Evolutionary conservation across 345 rosid species (phyloP), one percentile per base, ranked within the genome.

Genomic region (Salix purpurea): DNA sequence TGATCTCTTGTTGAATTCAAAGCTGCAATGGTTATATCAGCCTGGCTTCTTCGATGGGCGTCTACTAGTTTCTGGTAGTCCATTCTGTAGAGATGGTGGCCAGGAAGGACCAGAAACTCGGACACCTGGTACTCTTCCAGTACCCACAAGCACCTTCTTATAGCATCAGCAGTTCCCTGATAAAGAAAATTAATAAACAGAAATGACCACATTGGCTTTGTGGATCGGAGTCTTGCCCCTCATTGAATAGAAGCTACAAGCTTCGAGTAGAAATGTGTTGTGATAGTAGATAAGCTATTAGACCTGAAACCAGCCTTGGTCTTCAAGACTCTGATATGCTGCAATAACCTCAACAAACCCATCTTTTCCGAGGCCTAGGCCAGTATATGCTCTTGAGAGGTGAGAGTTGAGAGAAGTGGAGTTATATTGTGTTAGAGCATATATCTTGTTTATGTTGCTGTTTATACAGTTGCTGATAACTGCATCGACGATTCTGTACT

Each of bases 161-260:
- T 88, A 1, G 96, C 96, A 85, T 94, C 98, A 66, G 96, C 98
- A 85, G 84, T 85, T 67, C 98, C 98, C 98, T 91, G 32, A 50
- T 7, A 65, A 40, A 34, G 10, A 67, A 15, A 71, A 69, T 11
- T n/a, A 40, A 32, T 52, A 42, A 24, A 23, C 13, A 56, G 42
- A 69, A 60, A 70, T 60, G 23, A 44, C 39, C 32, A 28, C n/a
- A 21, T 19, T 54, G 60, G 60, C 60, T 54, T 54, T 54, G 60
- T 8, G 9, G 60, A 54, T 19, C 60, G 7, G 34, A 39, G 50
- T 10, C 24, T 23, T 10, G 24, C 60, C 60, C 60, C 28, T n/a
- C 28, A 9, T 56, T 3, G 14, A 71, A 6, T 16, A 79, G 28
- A 13, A 39, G 39, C 11, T 40, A 26, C 54, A 54, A 24, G 48